Percentiles rank a stretch among this genome's conserved stretches.
Evolutionary conservation across 495 filamentous ascomycete species (phyloP).

Genomic region (Aspergillus homomorphus): DNA sequence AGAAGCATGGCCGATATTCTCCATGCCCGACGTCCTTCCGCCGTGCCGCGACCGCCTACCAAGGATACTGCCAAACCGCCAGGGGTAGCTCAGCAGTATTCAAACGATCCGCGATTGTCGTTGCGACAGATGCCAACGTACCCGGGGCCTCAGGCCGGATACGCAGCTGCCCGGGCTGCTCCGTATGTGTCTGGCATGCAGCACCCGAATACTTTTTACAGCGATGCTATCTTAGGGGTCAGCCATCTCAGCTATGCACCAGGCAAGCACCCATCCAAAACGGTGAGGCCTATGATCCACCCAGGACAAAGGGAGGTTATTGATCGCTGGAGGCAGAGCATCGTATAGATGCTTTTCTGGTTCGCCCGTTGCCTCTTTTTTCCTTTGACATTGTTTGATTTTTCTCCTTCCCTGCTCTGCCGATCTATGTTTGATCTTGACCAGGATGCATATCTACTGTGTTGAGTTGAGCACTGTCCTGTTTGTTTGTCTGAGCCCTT

Average conservation of each 20-base stretch:
- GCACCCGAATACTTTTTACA: constrained; percentile 31
- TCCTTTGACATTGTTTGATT: constrained; percentile 15
- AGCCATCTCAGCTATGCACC: constrained; percentile 36
- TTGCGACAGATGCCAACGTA: constrained; percentile 32
- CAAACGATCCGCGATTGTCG: constrained; percentile 30
- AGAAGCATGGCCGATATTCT: constrained; percentile 72
- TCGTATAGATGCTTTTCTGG: constrained; percentile 32
- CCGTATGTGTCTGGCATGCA: constrained; percentile 29
- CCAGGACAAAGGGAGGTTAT: constrained; percentile 72
- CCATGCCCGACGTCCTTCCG: constrained; percentile 49
- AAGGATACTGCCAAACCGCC: constrained; percentile 24
- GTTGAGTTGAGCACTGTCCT: background rate
- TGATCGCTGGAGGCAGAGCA: constrained; percentile 85
- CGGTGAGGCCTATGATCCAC: constrained; percentile 38
- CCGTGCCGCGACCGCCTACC: constrained; percentile 28
- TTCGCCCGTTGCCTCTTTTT: background rate
- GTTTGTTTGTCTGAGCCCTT: background rate
- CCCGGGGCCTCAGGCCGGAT: constrained; percentile 19
- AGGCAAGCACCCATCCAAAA: constrained; percentile 29
- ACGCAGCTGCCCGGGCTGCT: constrained; percentile 17
- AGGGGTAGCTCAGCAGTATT: constrained; percentile 10
- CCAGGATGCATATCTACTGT: background rate
- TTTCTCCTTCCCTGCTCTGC: background rate
- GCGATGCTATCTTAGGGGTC: constrained; percentile 32
- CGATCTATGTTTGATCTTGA: background rate